A percentile compares a stretch with the other conserved stretches of the same genome.
Conservation (phyloP, 2,329 filamentous ascomycete species). For the Trichophyton mentagrophytes region DNA sequence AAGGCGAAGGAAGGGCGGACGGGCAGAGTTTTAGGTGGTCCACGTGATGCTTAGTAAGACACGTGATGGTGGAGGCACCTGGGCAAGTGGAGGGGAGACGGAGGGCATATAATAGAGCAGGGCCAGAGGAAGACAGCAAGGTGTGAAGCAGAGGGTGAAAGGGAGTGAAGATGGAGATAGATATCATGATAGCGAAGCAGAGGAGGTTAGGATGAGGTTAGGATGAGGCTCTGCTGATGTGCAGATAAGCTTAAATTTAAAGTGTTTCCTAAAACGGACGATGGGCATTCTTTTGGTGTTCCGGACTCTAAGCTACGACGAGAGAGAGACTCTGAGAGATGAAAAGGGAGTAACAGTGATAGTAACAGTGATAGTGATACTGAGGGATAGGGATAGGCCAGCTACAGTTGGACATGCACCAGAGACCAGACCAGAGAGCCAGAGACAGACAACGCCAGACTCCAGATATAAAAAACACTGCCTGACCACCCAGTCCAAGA, state of each 20-base stretch:
- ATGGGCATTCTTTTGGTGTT: background rate
- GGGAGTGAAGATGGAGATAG: background rate
- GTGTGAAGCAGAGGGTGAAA: background rate
- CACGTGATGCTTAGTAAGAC: background rate
- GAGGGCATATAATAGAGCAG: background rate
- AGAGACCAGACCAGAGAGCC: no score
- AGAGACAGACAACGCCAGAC: no score
- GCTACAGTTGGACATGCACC: no score
- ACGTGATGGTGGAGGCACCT: background rate
- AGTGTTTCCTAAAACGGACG: background rate
- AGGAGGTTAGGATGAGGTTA: background rate
- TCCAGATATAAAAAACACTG: background rate
- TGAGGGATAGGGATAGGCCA: no score
- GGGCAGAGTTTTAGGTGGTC: conserved; percentile 1
- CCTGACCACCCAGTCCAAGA: background rate
- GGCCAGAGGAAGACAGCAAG: background rate
- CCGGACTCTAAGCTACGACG: no score
- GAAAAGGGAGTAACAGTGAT: no score
- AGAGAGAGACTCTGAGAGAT: no score
- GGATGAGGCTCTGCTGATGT: background rate
- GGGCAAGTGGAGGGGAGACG: background rate
- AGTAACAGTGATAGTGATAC: no score
- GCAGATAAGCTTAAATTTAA: background rate
- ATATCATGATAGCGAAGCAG: background rate
- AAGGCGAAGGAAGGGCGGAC: background rate